Percentiles rank a stretch among this genome's conserved stretches.
Evolutionary conservation across 495 filamentous ascomycete species (phyloP).

Genomic region (Massariosphaeria phaeospora): DNA sequence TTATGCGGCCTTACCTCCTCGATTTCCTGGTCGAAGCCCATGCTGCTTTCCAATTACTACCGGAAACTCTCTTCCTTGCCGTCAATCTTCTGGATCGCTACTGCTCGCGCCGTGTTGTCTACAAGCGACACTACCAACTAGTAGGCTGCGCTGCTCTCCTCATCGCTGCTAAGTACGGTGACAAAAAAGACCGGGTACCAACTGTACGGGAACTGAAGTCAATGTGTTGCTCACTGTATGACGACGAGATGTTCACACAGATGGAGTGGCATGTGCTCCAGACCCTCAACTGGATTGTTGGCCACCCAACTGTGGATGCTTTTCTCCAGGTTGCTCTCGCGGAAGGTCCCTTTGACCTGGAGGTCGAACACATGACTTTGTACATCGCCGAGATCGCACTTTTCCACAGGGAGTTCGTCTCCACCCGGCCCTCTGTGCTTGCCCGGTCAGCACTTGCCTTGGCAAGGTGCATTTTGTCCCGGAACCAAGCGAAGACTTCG

Average conservation of each 20-base stretch:
- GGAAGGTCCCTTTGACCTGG: slow-evolving; percentile 61
- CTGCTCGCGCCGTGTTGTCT: slow-evolving; percentile 96
- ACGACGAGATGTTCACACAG: slow-evolving; percentile 99
- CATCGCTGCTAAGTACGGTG: slow-evolving; percentile 97
- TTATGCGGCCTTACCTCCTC: slow-evolving; percentile 96
- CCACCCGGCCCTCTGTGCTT: slow-evolving; percentile 80
- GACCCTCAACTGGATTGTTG: slow-evolving; percentile 93
- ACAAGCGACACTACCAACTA: slow-evolving; percentile 97
- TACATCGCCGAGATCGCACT: slow-evolving; percentile 93
- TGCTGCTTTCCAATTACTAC: slow-evolving; percentile 85
- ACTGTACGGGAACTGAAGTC: slow-evolving; percentile 93
- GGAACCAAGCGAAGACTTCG: slow-evolving; percentile 65
- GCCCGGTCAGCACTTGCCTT: slow-evolving; percentile 81
- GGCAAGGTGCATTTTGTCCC: slow-evolving; percentile 77
- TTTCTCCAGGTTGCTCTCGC: slow-evolving; percentile 75
- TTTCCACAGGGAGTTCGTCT: slow-evolving; percentile 95
- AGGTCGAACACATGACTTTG: slow-evolving; percentile 88
- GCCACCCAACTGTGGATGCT: slow-evolving; percentile 89
- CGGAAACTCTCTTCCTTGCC: slow-evolving; percentile 90
- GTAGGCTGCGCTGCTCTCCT: slow-evolving; percentile 94
- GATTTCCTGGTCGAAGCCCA: slow-evolving; percentile 99
- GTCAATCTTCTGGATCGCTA: slow-evolving; percentile 96
- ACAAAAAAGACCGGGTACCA: slow-evolving; percentile 94
- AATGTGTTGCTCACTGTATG: slow-evolving; percentile 98
- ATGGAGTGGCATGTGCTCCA: slow-evolving; percentile 99